Conservation (phyloP, 495 filamentous ascomycete species). For the Poronia punctata region DNA sequence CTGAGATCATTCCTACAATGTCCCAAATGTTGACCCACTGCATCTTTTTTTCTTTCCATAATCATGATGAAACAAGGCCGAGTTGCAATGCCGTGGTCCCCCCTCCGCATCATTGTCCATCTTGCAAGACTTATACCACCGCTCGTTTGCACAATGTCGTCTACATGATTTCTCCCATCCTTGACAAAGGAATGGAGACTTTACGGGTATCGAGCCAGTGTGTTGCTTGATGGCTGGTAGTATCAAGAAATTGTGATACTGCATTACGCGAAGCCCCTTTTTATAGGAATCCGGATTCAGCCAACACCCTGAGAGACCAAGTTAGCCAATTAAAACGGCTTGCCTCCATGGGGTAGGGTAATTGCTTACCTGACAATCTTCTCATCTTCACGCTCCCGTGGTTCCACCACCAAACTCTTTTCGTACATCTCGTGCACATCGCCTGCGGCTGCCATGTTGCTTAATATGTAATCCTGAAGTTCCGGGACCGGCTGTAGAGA, state of each 20-base stretch:
- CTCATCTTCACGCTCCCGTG: slow-evolving; percentile 92
- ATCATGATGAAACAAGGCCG: slow-evolving; percentile 7
- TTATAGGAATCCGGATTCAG: slow-evolving; percentile 42
- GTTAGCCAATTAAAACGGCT: not conserved
- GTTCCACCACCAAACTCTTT: slow-evolving; percentile 84
- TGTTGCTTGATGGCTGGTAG: not conserved
- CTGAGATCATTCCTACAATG: slow-evolving; percentile 7
- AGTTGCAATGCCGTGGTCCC: not conserved
- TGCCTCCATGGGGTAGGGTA: not conserved
- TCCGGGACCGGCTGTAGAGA: slow-evolving; percentile 81
- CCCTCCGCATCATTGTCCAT: not conserved
- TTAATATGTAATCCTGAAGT: slow-evolving; percentile 93
- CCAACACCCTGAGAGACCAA: slow-evolving; percentile 29
- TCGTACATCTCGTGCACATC: slow-evolving; percentile 99
- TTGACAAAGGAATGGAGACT: too few species aligned
- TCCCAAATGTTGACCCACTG: not conserved
- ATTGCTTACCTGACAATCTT: slow-evolving; percentile 53
- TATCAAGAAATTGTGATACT: not conserved
- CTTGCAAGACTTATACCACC: too few species aligned
- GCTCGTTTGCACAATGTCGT: too few species aligned
- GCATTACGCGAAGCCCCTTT: not conserved
- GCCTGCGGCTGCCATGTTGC: slow-evolving; percentile 85
- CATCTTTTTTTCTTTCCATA: slow-evolving; percentile 5
- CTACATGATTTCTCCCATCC: too few species aligned
- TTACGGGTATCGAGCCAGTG: not conserved